Conservation (phyloP, 805 yeast species). For the Cyberlindnera bimundalis region DNA sequence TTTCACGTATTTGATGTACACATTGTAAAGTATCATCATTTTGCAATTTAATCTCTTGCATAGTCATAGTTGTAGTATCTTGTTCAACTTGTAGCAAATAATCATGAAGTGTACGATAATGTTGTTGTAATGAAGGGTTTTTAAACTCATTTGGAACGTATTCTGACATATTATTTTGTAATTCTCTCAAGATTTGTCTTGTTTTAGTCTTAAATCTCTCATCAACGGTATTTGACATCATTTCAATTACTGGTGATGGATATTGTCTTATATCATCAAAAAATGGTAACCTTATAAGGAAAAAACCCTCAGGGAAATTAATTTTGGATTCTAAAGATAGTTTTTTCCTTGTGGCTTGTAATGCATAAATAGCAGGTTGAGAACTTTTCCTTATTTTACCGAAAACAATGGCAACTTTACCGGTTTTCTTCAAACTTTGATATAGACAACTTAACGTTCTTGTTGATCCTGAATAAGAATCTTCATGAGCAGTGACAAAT, state of each 20-base stretch:
- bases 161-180: slow-evolving; percentile 39
- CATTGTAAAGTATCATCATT: slow-evolving; percentile 36
- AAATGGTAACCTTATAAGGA: slow-evolving; percentile 66
- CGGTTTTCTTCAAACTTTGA: slow-evolving; percentile 48
- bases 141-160: slow-evolving; percentile 56
- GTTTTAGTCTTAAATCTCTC: slow-evolving; percentile 15
- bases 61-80: slow-evolving; percentile 5
- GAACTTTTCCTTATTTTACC: slow-evolving; percentile 56
- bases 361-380: slow-evolving; percentile 53
- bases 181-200: slow-evolving; percentile 23
- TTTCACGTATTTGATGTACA: slow-evolving; percentile 29
- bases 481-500: slow-evolving; percentile 68
- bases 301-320: slow-evolving; percentile 55
- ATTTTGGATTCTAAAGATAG: slow-evolving; percentile 1
- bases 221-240: slow-evolving; percentile 11
- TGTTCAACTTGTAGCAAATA: slow-evolving; percentile 56
- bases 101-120: slow-evolving; percentile 60
- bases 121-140: slow-evolving; percentile 69
- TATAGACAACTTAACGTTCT: slow-evolving; percentile 66
- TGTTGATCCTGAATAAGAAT: slow-evolving; percentile 56
- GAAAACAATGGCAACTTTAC: slow-evolving; percentile 67
- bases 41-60: slow-evolving; percentile 14
- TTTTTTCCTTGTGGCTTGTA: slow-evolving; percentile 48
- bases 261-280: slow-evolving; percentile 67
- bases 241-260: slow-evolving; percentile 40